Base-by-base conservation (phyloP, 2,329 filamentous ascomycete genomes). In the Ophiocordyceps camponoti-leonardi region DNA sequence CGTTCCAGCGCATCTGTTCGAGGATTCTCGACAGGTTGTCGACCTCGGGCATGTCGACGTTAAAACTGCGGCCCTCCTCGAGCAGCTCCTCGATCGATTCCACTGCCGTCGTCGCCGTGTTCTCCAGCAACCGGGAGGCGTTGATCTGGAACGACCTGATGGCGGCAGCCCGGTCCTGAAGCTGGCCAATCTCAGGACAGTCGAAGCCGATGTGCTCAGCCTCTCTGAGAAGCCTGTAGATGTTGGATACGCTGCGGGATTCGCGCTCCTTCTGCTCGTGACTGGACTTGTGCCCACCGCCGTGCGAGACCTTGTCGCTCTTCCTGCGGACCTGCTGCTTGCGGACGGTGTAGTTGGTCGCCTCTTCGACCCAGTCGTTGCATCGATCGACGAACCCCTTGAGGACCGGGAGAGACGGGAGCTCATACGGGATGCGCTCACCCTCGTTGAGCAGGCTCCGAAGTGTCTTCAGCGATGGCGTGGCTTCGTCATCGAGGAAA, bases 241-340 rank as follows among this genome's bases (percentile, higher is more conserved):
- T 86, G 59, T 93, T 93, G 53, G 85, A 80, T 52, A 95, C 78
- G 58, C 86, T 93, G 54, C 92, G 86, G 54, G 86, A 73, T 60
- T 95, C 88, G 53, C 80, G 80, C 58, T 95, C 63, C 63, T 94
- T 92, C 54, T 83, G 73, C 56, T 95, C 88, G 59, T 69, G 56
- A 22, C 58, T 77, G 44, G 79, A 81, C 61, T 83, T 90, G 44
- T 80, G 72, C 54, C 75, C 76, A 46, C 79, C 75, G 55, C 77
- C 81, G 51, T 86, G 83, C 78, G 83, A 92, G 41, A 76, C 77
- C 58, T 86, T 92, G 56, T 95, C 90, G 61, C 83, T 94, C 65
- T 96, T 96, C 49, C 90, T 86, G 50, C 92, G 83, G 58, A 93
- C 94, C 64, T 95, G 90, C 67, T 95, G 90, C 67, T 98, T 98